A percentile compares a stretch with the other conserved stretches of the same genome.
Conservation (phyloP, 2,329 filamentous ascomycete genomes). For the Sclerotinia subarctica region DNA sequence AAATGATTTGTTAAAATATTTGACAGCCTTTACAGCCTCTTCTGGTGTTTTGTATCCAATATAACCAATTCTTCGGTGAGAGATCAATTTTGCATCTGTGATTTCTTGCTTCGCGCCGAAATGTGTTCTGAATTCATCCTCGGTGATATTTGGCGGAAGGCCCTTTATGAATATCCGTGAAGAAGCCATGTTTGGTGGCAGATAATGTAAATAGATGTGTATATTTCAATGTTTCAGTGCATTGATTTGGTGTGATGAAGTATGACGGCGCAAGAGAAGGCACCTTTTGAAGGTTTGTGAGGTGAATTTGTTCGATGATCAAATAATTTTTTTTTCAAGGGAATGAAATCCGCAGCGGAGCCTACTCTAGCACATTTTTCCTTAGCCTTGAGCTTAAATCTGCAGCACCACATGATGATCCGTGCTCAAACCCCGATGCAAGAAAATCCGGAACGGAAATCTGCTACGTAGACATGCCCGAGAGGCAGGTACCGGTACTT, state of each 20-base stretch:
- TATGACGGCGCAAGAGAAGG: not conserved
- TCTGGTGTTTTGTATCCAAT: conserved; percentile 85
- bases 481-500: not conserved
- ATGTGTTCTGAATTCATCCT: conserved; percentile 83
- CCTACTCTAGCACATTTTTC: conserved; percentile 11
- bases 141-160: conserved; percentile 79
- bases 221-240: not conserved
- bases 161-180: conserved; percentile 78
- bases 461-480: not conserved
- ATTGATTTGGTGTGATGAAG: not conserved
- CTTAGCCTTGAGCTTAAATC: conserved; percentile 18
- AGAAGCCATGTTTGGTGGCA: conserved; percentile 37
- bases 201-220: not conserved
- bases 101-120: conserved; percentile 74
- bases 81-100: conserved; percentile 90
- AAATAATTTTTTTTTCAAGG: conserved; percentile 14
- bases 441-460: not conserved
- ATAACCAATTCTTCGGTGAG: conserved; percentile 88
- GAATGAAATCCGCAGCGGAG: conserved; percentile 11
- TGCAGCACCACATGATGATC: not conserved
- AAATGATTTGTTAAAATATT: conserved; percentile 93
- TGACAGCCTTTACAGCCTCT: conserved; percentile 77
- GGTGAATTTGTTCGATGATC: not conserved
- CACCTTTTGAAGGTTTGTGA: not conserved
- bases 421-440: not conserved